Evolutionary conservation across 106 monocot species (phyloP), one percentile per base, ranked within the genome.

Genomic region (Dendrobium officinale): DNA sequence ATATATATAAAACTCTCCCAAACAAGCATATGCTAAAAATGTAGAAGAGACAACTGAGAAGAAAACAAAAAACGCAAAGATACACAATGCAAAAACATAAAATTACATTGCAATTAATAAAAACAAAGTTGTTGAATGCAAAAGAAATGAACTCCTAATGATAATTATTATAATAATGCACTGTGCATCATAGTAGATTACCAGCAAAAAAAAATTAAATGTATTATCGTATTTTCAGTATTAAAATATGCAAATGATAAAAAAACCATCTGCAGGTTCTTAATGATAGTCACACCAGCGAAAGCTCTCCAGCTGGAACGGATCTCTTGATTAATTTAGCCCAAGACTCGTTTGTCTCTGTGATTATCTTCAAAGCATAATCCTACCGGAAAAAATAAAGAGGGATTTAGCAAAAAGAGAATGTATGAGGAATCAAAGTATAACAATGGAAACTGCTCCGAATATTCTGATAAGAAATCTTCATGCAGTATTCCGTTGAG

Each of bases 281-380:
- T 15, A 73, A 18, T 5, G 18, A 73, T 42, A 68, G 33, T 89
- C 85, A 92, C 17, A 80, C 88, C 56, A 94, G 82, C 9, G 94
- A 94, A 6, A 94, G 82, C 49, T 97, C 89, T 67, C 96, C 96
- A 77, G 96, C 85, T 47, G 88, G 88, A 86, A 90, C 81, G 20
- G 92, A 89, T 87, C 96, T 90, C 76, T 91, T 94, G 67, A 97
- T 81, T 68, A 97, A 85, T 79, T 91, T 92, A 13, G 80, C 87
- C 92, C 94, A 97, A 49, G 92, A 89, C 76, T 97, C 92, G 26
- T 97, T 97, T 27, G 94, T 91, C 82, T 94, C 97, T 4, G 33
- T 77, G 56, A 97, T 97, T 49, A 97, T 88, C 77, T 97, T 92
- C 79, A 97, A 47, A 31, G 97, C 97, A 86, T 86, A 97, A 70